A percentile compares a stretch with the other conserved stretches of the same genome.
phyloP scores from a whole-genome alignment of 2,329 filamentous ascomycete species.

The Exophiala oligosperma region DNA sequence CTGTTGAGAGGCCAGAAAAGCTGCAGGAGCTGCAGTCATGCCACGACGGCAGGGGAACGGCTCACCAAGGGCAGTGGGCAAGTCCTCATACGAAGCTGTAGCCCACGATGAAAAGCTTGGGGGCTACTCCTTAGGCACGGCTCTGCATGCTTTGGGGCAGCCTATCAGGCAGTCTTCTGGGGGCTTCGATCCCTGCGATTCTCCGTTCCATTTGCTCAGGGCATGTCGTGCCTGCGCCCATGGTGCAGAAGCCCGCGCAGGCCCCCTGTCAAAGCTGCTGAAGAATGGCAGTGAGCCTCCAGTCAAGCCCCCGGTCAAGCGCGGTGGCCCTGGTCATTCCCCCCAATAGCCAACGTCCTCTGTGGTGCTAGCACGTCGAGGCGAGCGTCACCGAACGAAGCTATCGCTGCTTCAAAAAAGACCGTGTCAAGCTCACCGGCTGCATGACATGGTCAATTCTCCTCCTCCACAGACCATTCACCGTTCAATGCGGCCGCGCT shows the following conservation, averaged over 20 bases:
- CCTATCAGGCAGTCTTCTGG: not conserved
- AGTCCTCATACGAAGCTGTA: no score
- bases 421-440: not conserved
- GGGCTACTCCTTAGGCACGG: no score
- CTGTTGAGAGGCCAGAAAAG: no score
- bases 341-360: not conserved
- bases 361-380: not conserved
- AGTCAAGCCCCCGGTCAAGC: no score
- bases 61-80: no score
- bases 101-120: no score
- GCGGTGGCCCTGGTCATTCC: no score
- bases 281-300: no score
- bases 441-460: not conserved
- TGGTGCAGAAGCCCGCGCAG: not conserved
- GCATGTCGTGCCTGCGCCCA: slow-evolving; percentile 1
- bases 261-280: not conserved
- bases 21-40: no score
- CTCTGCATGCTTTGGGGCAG: not conserved
- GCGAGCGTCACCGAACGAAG: no score
- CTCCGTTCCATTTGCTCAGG: not conserved
- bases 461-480: not conserved
- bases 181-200: not conserved
- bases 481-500: no score
- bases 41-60: no score
- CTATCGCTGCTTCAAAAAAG: not conserved